Base-by-base conservation (phyloP, 208 protist species). In the Crithidia fasciculata region DNA sequence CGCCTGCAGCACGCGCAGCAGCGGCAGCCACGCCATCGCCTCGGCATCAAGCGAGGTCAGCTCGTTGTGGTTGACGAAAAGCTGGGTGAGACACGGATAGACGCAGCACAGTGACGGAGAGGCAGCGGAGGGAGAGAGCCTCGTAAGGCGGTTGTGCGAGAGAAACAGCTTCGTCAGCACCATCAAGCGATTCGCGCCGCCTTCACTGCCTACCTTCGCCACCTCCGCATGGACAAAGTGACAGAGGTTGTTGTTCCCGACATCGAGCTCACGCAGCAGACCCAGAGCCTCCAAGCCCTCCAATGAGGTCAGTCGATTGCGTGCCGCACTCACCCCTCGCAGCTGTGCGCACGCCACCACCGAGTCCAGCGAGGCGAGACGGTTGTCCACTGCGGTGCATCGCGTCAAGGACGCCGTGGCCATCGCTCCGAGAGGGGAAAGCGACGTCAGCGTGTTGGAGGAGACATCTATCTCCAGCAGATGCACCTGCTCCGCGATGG, bases 21-120 rank as follows among this genome's bases (percentile, higher is more conserved):
- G 61, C 36, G 93, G 93, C 58, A 95, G 74, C 84, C 78, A 91
- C 41, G 77, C 56, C 50, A 91, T 79, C 36, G 59, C 52, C 6
- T 78, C 74, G 39, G 44, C 61, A 10, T 70, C 53, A 4, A 95
- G 64, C 0, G 55, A 43, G 19, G 74, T 72, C 36, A 97, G 76
- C 16, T 63, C 49, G 59, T 85, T 86, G 61, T 89, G 68, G 67
- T 93, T 95, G 10, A 95, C 60, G 65, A 94, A 95, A 5, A 97
- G 80, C 58, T 95, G 83, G 15, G 77, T 84, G 4, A 97, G 69
- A 45, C 84, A 93, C 36, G 73, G 37, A 40, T 85, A 83, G 8
- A 72, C 72, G 37, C 52, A 44, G 18, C 8, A 44, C 0, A n/a
- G 45, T 0, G n/a, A 41, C 9, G 44, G 15, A 28, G 28, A 28